These are phyloP conservation scores for Pistacia integerrima DNA, from an alignment of 345 rosid species.

Conservation along the genomic window DNA sequence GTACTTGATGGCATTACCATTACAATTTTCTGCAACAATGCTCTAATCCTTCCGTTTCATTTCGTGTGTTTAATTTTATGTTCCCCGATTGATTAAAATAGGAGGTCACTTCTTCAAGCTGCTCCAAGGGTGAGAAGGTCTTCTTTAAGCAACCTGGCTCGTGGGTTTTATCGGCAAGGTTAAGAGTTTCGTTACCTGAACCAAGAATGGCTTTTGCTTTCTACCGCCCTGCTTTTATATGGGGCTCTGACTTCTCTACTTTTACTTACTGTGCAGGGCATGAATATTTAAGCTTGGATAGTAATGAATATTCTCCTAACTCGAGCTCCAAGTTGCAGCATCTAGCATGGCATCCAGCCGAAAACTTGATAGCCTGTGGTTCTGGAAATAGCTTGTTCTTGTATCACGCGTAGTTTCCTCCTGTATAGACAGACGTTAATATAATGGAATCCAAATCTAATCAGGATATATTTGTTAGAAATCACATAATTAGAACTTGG, in stretches of 20 bases:
- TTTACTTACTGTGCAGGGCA: conserved; percentile 29
- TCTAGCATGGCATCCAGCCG: conserved; percentile 64
- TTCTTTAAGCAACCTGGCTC: conserved; percentile 57
- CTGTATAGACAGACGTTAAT: not conserved
- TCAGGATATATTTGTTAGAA: conserved; percentile 1
- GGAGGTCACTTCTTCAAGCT: conserved; percentile 42
- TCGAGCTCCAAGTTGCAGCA: conserved; percentile 53
- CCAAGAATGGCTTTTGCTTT: not conserved
- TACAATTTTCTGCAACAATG: not conserved
- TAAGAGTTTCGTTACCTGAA: not conserved
- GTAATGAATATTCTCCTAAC: conserved; percentile 32
- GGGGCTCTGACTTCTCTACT: not conserved
- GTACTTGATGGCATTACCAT: not conserved
- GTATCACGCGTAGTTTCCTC: conserved; percentile 40
- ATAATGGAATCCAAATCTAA: not conserved
- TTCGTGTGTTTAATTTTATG: not conserved
- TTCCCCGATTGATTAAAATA: conserved; percentile 14
- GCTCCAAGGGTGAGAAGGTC: conserved; percentile 52
- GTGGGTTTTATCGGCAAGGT: conserved; percentile 63
- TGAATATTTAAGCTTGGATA: conserved; percentile 32
- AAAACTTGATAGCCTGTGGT: conserved; percentile 57
- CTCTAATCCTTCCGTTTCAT: not conserved
- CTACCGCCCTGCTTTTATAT: not conserved
- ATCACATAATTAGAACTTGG: not conserved
- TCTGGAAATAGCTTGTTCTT: conserved; percentile 61